These are phyloP conservation scores for Leishmania martiniquensis DNA, from an alignment of 208 protist species.

Conservation along the genomic window DNA sequence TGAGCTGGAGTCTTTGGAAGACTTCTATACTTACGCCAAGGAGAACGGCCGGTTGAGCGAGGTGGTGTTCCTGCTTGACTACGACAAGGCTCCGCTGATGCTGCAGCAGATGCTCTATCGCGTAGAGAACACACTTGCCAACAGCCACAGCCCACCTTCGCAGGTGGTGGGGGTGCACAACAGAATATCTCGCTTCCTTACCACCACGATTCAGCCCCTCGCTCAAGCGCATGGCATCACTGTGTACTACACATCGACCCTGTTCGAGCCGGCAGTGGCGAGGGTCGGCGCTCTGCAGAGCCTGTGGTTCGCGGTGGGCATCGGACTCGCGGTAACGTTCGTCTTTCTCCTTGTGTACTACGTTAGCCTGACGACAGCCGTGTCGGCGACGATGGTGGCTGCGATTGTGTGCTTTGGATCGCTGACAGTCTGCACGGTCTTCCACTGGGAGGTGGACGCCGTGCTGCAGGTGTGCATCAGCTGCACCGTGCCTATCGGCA, in stretches of 20 bases:
- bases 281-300: constrained; percentile 33
- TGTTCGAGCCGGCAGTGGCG: constrained; percentile 30
- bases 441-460: constrained; percentile 46
- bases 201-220: neutral
- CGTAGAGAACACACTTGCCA: constrained; percentile 15
- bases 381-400: constrained; percentile 32
- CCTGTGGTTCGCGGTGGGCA: constrained; percentile 51
- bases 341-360: constrained; percentile 44
- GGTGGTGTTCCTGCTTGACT: constrained; percentile 23
- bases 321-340: constrained; percentile 44
- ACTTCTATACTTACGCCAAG: constrained; percentile 34
- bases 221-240: neutral
- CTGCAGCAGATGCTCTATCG: constrained; percentile 27
- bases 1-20: constrained; percentile 4
- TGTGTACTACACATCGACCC: constrained; percentile 29
- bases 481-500: constrained; percentile 46
- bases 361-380: constrained; percentile 38
- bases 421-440: constrained; percentile 39
- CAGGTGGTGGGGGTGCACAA: constrained; percentile 27
- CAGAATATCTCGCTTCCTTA: constrained; percentile 8
- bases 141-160: constrained; percentile 9
- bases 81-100: neutral
- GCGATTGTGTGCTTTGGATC: constrained; percentile 49
- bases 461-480: constrained; percentile 54
- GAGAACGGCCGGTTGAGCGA: constrained; percentile 32